phyloP scores from a whole-genome alignment of 2,329 filamentous ascomycete species.

The Aspergillus pseudonomiae region DNA sequence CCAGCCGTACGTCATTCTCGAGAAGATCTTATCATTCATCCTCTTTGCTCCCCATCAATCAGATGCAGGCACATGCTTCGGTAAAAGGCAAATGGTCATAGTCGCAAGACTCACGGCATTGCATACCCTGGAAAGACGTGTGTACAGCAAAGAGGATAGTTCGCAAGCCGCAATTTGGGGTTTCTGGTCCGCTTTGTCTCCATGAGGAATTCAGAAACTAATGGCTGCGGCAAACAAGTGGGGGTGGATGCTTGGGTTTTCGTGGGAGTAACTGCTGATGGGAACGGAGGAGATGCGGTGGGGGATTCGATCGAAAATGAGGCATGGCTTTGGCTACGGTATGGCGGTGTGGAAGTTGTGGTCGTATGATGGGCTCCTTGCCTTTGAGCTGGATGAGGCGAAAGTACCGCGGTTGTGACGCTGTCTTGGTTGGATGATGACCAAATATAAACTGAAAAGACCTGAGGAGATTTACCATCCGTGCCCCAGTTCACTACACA shows the following conservation, averaged over 20 bases:
- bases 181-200: constrained; percentile 43
- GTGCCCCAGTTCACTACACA: background rate
- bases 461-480: constrained; percentile 43
- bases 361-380: constrained; percentile 4
- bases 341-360: constrained; percentile 21
- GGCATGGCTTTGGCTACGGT: constrained; percentile 6
- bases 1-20: constrained; percentile 4
- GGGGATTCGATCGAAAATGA: constrained; percentile 9
- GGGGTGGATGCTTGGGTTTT: constrained; percentile 1
- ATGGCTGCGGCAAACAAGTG: constrained; percentile 46
- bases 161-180: constrained; percentile 39
- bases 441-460: constrained; percentile 48
- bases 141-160: constrained; percentile 25
- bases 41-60: constrained; percentile 7
- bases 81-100: constrained; percentile 30
- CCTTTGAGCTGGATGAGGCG: constrained; percentile 14
- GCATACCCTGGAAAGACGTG: constrained; percentile 30
- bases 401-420: constrained; percentile 35
- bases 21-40: constrained; percentile 1
- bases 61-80: constrained; percentile 29
- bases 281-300: constrained; percentile 8
- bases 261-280: constrained; percentile 14
- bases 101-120: constrained; percentile 28
- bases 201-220: constrained; percentile 47
- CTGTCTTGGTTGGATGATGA: constrained; percentile 41